phyloP scores from a whole-genome alignment of 306 rosid species.

The Hippophae rhamnoides region DNA sequence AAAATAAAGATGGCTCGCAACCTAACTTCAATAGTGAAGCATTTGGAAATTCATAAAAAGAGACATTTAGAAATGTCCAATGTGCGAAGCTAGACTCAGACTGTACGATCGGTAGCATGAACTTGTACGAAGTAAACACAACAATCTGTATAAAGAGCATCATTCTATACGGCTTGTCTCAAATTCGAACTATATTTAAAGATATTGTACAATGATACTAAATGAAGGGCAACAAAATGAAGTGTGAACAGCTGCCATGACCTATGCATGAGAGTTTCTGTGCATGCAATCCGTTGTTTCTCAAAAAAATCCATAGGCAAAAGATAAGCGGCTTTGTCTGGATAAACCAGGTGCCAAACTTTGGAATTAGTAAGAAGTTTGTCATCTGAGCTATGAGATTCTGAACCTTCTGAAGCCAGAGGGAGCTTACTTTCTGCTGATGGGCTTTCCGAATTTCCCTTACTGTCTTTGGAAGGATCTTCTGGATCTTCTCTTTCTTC shows the following conservation, averaged over 20 bases:
- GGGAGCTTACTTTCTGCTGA: slow-evolving; percentile 37
- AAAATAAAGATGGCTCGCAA: too few relatives aligned
- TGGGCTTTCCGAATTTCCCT: slow-evolving; percentile 34
- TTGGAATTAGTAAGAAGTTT: slow-evolving; percentile 39
- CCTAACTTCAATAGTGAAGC: too few relatives aligned
- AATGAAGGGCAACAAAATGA: slow-evolving; percentile 27
- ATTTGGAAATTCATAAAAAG: too few relatives aligned
- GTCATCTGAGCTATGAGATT: slow-evolving; percentile 42
- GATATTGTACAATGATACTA: slow-evolving; percentile 36
- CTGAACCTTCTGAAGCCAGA: slow-evolving; percentile 55
- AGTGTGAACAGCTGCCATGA: slow-evolving; percentile 17
- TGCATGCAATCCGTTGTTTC: slow-evolving; percentile 15
- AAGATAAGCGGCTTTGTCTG: slow-evolving; percentile 12
- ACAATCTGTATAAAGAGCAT: slow-evolving; percentile 12
- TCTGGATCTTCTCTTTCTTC: slow-evolving; percentile 40
- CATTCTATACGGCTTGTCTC: slow-evolving; percentile 36
- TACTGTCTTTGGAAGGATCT: slow-evolving; percentile 40
- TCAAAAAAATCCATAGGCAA: slow-evolving; percentile 18
- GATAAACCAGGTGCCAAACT: slow-evolving; percentile 19
- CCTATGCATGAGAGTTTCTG: slow-evolving; percentile 11
- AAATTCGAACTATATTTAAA: slow-evolving; percentile 31
- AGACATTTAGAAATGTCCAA: background rate
- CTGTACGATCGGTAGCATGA: background rate
- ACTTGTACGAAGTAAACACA: slow-evolving; percentile 3
- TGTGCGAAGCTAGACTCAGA: background rate